These are phyloP conservation scores for Stagonosporopsis rhizophila DNA, from an alignment of 2,329 filamentous ascomycete species.

Conservation along the genomic window DNA sequence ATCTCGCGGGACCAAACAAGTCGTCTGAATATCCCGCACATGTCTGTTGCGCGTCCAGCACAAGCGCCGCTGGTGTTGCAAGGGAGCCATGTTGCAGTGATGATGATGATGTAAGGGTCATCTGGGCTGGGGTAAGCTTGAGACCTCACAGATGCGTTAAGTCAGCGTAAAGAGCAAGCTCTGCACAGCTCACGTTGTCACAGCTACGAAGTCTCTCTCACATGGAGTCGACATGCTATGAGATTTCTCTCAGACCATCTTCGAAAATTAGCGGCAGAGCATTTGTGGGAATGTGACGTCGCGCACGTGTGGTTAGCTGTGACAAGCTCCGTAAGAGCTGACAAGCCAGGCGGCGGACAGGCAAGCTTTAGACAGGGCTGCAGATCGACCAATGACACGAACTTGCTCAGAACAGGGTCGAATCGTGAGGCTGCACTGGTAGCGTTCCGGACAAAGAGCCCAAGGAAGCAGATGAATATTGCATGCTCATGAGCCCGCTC, in stretches of 20 bases:
- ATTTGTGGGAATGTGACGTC: neutral
- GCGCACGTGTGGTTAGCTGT: neutral
- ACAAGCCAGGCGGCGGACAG: slow-evolving; percentile 3
- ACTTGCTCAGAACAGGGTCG: neutral
- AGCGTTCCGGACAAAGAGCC: neutral
- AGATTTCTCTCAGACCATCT: neutral
- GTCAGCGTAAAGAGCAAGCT: neutral
- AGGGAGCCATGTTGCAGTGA: slow-evolving; percentile 1
- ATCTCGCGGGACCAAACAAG: slow-evolving; percentile 6
- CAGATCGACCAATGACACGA: neutral
- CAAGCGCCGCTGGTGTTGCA: neutral
- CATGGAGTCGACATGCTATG: neutral
- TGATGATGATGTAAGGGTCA: slow-evolving; percentile 9
- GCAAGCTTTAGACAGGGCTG: slow-evolving; percentile 12
- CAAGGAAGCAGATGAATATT: neutral
- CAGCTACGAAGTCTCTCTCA: neutral
- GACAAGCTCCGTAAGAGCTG: slow-evolving; percentile 12
- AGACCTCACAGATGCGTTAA: neutral
- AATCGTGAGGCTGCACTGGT: neutral
- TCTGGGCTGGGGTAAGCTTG: neutral
- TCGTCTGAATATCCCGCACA: neutral
- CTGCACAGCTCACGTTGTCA: neutral
- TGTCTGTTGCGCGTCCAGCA: neutral
- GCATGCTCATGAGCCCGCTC: neutral
- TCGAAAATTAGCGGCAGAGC: neutral